Evolutionary conservation across 257 asterid species (phyloP), one percentile per base, ranked within the genome.

Genomic region (Misopates orontium): DNA sequence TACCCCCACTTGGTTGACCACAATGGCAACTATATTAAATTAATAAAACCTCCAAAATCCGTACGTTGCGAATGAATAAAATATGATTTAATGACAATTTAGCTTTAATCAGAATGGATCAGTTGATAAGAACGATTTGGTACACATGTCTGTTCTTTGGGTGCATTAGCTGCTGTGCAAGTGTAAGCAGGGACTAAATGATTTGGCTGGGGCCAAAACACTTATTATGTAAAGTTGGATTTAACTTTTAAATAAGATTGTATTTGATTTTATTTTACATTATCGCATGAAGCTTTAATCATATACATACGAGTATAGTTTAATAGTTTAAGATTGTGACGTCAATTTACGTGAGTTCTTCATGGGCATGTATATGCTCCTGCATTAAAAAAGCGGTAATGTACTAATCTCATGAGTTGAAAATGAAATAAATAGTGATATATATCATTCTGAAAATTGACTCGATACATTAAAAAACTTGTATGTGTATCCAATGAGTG

Each of bases 1-100:
- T 77, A 59, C 75, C 82, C 74, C 69, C 51, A 15, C 49, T 17
- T 60, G 22, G 41, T 7, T 16, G 23, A 64, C 79, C 71, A 51
- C 68, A 48, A 5, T 41, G 56, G 56, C 25, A 10, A 44, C 51
- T 16, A 45, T 45, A 45, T 45, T 8, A 61, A 60, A 36, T n/a
- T 41, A 51, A 19, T 31, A 66, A 53, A 54, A 56, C 48, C 36
- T 71, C 78, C 79, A 75, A 75, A 59, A 16, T 39, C 5, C n/a
- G 25, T 69, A 71, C 25, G 50, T 62, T 49, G 10, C 52, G 39
- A 67, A 39, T 2, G 12, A 25, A 25, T 1, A 14, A 23, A 14
- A 45, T 28, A 5, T 2, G 2, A 49, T 10, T 0, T 40, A 15
- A 56, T 36, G 53, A 20, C 42, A 25, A 44, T 28, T 48, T 48